Evolutionary conservation across 2,329 filamentous ascomycete genomes (phyloP).

Genomic region (Arthroderma sp.): DNA sequence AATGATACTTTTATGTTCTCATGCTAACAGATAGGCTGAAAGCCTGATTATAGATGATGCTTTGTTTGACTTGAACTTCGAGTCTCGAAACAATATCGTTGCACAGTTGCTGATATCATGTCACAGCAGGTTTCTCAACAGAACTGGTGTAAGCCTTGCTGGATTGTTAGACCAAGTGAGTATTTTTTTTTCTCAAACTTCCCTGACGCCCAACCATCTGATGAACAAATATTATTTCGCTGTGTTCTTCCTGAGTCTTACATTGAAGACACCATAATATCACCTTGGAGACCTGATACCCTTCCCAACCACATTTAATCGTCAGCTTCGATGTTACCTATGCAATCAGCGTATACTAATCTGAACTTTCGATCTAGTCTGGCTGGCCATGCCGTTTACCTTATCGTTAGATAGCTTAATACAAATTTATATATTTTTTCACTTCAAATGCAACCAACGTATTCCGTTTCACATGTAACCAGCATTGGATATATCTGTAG

Average conservation of each 20-base stretch:
- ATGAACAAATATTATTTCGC: slow-evolving; percentile 49
- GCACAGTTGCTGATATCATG: not conserved
- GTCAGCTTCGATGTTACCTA: not conserved
- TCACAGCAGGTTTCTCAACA: not conserved
- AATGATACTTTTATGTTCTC: slow-evolving; percentile 10
- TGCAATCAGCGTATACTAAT: not conserved
- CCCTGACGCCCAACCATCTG: slow-evolving; percentile 23
- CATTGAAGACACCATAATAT: slow-evolving; percentile 45
- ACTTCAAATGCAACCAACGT: not conserved
- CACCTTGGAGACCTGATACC: slow-evolving; percentile 54
- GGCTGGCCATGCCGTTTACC: no score
- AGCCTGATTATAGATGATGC: slow-evolving; percentile 32
- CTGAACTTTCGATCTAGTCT: no score
- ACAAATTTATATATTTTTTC: not conserved
- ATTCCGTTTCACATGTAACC: not conserved
- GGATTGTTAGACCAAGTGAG: slow-evolving; percentile 4
- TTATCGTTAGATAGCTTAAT: not conserved
- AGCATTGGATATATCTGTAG: not conserved
- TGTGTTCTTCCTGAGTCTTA: slow-evolving; percentile 51
- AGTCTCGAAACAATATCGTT: not conserved
- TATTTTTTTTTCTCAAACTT: slow-evolving; percentile 3
- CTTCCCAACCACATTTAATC: not conserved
- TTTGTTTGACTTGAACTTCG: not conserved
- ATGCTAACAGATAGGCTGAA: slow-evolving; percentile 22
- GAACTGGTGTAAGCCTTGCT: not conserved